These are phyloP conservation scores for Cinchona pubescens DNA, from an alignment of 257 asterid species.

Conservation along the genomic window DNA sequence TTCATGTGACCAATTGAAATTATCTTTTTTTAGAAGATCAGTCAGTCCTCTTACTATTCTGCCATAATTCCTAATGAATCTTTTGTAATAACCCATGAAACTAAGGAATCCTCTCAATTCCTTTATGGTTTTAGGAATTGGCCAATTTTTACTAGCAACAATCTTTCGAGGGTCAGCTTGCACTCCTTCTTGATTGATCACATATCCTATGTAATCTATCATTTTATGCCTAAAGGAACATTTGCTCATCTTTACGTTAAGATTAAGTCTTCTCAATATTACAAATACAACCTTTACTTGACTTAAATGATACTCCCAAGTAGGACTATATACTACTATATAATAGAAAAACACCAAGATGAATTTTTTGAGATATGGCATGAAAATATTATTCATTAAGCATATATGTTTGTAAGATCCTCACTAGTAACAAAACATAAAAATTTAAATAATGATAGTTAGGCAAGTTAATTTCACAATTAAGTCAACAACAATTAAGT, in stretches of 20 bases:
- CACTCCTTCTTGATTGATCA: neutral
- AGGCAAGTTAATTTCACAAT: too few species aligned
- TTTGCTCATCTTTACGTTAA: neutral
- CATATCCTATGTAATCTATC: neutral
- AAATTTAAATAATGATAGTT: too few species aligned
- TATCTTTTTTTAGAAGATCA: neutral
- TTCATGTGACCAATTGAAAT: neutral
- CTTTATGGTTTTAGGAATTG: neutral
- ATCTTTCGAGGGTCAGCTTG: neutral
- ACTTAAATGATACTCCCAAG: neutral
- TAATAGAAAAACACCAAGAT: too few species aligned
- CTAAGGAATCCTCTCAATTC: neutral
- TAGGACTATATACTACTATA: neutral
- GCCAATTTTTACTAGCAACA: neutral
- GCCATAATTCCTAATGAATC: neutral
- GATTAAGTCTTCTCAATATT: too few species aligned
- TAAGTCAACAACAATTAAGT: too few species aligned
- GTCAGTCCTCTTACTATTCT: too few species aligned
- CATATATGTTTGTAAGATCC: too few species aligned
- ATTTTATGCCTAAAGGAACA: neutral
- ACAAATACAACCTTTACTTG: neutral
- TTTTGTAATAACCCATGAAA: neutral
- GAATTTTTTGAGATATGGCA: too few species aligned
- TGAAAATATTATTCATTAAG: too few species aligned
- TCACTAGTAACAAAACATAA: too few species aligned